Evolutionary conservation across 768 basidiomycete species (phyloP).

Genomic region (Saitozyma sp.): DNA sequence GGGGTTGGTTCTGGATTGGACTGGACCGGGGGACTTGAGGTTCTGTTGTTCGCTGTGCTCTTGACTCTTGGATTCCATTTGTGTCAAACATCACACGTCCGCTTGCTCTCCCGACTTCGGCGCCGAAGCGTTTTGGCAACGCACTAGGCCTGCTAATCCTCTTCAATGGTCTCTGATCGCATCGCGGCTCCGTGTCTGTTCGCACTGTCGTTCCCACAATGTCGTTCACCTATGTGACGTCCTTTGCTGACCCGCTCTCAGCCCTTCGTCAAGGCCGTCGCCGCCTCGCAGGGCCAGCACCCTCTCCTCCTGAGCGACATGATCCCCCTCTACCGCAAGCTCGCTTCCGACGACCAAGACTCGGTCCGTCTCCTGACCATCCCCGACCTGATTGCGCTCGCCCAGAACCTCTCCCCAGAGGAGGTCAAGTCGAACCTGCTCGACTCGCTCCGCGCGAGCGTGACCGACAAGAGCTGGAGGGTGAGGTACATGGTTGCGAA

Average conservation of each 20-base stretch:
- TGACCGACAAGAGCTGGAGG: constrained; percentile 96
- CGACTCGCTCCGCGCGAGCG: constrained; percentile 80
- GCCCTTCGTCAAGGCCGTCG: constrained; percentile 76
- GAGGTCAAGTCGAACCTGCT: constrained; percentile 89
- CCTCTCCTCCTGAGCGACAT: constrained; percentile 81
- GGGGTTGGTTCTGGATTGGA: not conserved
- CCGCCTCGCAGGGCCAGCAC: constrained; percentile 56
- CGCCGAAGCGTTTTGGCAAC: no score
- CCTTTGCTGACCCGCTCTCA: constrained; percentile 47
- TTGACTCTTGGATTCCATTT: no score
- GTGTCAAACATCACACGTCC: no score
- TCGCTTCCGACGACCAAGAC: constrained; percentile 95
- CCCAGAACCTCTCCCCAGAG: constrained; percentile 74
- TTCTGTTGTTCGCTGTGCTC: not conserved
- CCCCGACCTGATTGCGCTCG: constrained; percentile 90
- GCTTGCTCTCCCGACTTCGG: no score
- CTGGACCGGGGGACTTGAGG: not conserved
- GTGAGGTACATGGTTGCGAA: constrained; percentile 98
- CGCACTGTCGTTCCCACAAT: no score
- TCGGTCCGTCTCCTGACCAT: constrained; percentile 94
- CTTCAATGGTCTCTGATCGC: no score
- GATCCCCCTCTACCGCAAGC: constrained; percentile 85
- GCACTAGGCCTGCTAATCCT: no score
- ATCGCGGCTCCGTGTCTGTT: no score
- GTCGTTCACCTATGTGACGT: no score